Percentiles rank a stretch among this genome's conserved stretches.
Evolutionary conservation across 495 filamentous ascomycete genomes (phyloP).

Genomic region (Neurospora sp.): DNA sequence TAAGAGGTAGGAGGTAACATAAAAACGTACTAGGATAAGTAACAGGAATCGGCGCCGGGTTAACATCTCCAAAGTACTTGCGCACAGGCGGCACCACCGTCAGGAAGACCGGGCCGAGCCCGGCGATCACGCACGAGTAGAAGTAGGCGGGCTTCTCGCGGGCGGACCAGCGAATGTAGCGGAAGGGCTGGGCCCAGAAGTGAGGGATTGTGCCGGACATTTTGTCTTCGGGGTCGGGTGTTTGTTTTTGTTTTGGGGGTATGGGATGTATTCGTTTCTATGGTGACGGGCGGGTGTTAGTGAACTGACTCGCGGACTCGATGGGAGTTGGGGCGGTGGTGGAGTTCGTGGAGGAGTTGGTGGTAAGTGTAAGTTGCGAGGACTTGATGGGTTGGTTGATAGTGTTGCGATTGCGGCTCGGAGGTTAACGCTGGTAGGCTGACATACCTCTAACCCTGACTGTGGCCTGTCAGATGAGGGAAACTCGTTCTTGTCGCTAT

Average conservation of each 20-base stretch:
- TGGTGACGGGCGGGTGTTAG: background rate
- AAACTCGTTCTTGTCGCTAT: background rate
- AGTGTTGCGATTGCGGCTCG: background rate
- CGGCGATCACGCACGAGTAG: constrained; percentile 67
- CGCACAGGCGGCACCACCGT: constrained; percentile 60
- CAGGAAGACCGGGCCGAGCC: constrained; percentile 58
- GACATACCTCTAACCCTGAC: background rate
- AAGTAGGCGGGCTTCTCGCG: constrained; percentile 82
- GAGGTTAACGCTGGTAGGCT: background rate
- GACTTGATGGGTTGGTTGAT: background rate
- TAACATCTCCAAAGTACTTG: constrained; percentile 56
- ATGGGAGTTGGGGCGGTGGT: background rate
- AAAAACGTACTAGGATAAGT: constrained; percentile 87
- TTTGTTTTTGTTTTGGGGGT: background rate
- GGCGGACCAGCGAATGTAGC: constrained; percentile 78
- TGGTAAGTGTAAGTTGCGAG: background rate
- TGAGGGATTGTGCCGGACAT: constrained; percentile 55
- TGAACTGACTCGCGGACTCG: background rate
- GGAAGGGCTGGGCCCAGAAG: constrained; percentile 74
- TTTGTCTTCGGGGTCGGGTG: background rate
- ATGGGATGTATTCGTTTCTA: background rate
- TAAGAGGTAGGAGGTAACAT: too few relatives aligned
- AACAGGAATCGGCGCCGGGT: constrained; percentile 61
- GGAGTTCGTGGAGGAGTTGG: background rate
- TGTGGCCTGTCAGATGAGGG: background rate